Evolutionary conservation across 257 asterid species (phyloP), one percentile per base, ranked within the genome.

Genomic region (Solanum sparsipilum): DNA sequence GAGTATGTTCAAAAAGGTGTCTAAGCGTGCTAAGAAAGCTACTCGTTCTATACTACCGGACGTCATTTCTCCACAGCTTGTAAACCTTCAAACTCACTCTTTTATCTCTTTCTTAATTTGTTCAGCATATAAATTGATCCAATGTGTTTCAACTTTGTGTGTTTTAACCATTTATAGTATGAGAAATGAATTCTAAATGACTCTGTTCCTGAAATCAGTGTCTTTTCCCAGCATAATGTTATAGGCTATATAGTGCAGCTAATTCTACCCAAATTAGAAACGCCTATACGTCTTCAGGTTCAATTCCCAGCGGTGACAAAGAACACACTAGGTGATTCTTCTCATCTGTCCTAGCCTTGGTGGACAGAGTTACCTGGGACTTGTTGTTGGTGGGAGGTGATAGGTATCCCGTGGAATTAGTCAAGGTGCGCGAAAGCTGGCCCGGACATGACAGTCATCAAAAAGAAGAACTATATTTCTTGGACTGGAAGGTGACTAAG

Each of bases 21-120:
- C 92, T 1, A 88, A 68, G 79, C 87, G 90, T 52, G 92, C 91
- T 56, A 87, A 83, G 82, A 90, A 90, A 83, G 90, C 91, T 32
- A 88, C 91, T n/a, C 90, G 89, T 36, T 84, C 90, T 58, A 34
- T 90, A 68, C 71, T 90, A 89, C 92, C 92, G 18, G 92, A 90
- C 13, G 79, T 84, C 83, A 68, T 90, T 82, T 85, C 92, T 41
- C 91, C 92, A 79, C 92, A 90, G 85, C 92, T 90, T 85, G 92
- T 88, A 88, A 90, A 5, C 56, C 90, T 86, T 48, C 18, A 31
- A 67, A 65, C 38, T 56, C 32, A 23, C 79, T 27, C 39, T 12
- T 71, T 58, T 56, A 41, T 84, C 29, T 75, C 3, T 73, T 76
- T 25, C 13, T 16, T 78, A 41, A 5, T 38, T 68, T 68, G 21